phyloP scores from a whole-genome alignment of 2,329 filamentous ascomycete genomes.

The Karstenula rhodostoma region DNA sequence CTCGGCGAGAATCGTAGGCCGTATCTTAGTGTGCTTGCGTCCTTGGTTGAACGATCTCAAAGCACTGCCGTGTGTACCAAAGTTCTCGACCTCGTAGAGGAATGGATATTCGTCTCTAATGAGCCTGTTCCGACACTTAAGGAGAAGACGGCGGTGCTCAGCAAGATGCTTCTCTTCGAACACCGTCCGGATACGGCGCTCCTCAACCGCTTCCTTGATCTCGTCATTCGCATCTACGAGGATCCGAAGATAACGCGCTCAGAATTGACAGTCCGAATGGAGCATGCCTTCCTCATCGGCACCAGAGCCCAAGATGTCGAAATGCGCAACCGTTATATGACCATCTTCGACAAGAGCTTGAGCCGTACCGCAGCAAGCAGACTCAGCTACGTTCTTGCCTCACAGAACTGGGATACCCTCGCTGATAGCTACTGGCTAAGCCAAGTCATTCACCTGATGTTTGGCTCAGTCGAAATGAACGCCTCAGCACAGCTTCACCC shows the following conservation, averaged over 20 bases:
- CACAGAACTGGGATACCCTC: constrained; percentile 97
- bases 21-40: constrained; percentile 93
- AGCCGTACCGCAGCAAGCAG: constrained; percentile 91
- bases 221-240: constrained; percentile 98
- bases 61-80: constrained; percentile 89
- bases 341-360: constrained; percentile 92
- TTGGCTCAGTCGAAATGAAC: constrained; percentile 89
- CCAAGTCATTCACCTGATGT: constrained; percentile 90
- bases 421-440: constrained; percentile 96
- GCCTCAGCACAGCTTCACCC: constrained; percentile 77
- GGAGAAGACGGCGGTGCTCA: constrained; percentile 98
- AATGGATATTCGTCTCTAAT: constrained; percentile 94
- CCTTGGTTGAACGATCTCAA: constrained; percentile 92
- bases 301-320: constrained; percentile 92
- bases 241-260: constrained; percentile 95
- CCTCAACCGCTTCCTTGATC: constrained; percentile 89
- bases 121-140: constrained; percentile 97
- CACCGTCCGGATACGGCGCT: constrained; percentile 82
- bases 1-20: constrained; percentile 90
- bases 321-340: constrained; percentile 96
- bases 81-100: constrained; percentile 91
- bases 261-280: constrained; percentile 94
- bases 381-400: constrained; percentile 85
- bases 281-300: constrained; percentile 97
- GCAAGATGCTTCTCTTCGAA: constrained; percentile 98